Base-by-base conservation (phyloP, 1,284 basidiomycete species). In the Apiotrichum veenhuisii region DNA sequence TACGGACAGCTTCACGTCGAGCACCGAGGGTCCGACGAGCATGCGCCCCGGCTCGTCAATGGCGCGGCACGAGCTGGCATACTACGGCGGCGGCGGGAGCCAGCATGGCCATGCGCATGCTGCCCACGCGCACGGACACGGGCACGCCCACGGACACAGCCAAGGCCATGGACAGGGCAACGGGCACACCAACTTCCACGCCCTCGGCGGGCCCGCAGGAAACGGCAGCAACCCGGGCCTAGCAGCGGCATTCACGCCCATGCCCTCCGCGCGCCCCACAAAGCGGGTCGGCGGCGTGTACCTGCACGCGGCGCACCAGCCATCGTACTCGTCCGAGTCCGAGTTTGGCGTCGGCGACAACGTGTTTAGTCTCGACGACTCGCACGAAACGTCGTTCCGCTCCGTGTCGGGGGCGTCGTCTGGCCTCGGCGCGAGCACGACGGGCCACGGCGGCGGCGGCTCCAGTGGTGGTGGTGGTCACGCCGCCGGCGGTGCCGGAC, bases 291-390 rank as follows among this genome's bases (percentile, higher is more conserved):
- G 45, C 45, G 33, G 12, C 25, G 47, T 60, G 23, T 54, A 56
- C 54, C 47, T 56, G 17, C 59, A 61, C 34, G 50, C 38, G 1
- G 49, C 40, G 26, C 60, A 62, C 49, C 52, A 58, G 41, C 60
- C 57, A 36, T 37, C 25, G 17, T 52, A 57, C 52, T 62, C 59
- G 18, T 61, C 59, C 38, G 62, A 63, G 33, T 58, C 58, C 54
- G 66, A 68, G 44, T 63, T 56, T 49, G 58, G 56, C 45, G 55
- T 51, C n/a, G 43, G 53, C 25, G 66, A 63, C 36, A 54, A 61
- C 27, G 61, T 59, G 18, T 68, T 68, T 46, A 58, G 55, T 12
- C 58, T 68, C 15, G 66, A 68, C 30, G 66, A 68, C 36, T 38
- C 43, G 34, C 42, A 52, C 5, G 51, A 43, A 18, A 14, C 33